Evolutionary conservation across 306 rosid species (phyloP).

Genomic region (Vigna hirtella): DNA sequence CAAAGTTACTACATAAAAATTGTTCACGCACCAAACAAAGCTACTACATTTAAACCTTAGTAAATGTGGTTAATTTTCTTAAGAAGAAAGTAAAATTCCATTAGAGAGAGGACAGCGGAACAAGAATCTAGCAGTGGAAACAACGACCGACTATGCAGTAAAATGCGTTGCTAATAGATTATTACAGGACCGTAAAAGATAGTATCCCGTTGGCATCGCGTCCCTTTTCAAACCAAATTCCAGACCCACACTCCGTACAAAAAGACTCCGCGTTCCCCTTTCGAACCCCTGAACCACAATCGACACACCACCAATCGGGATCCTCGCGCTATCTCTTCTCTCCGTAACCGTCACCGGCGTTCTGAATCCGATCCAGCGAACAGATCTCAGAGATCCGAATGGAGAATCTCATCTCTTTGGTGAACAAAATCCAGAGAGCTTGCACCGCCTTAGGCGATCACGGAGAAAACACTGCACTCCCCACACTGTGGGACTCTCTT

Average conservation of each 20-base stretch:
- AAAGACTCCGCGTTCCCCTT: conserved; percentile 24
- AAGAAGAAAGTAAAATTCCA: not conserved
- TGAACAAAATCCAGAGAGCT: conserved; percentile 96
- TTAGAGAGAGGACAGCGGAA: not conserved
- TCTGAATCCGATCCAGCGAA: conserved; percentile 10
- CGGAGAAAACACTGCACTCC: conserved; percentile 88
- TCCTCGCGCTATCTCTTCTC: not conserved
- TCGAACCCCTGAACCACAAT: conserved; percentile 24
- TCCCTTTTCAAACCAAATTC: conserved; percentile 43
- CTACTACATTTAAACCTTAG: too few relatives aligned
- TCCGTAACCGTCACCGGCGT: conserved; percentile 40
- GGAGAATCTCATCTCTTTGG: conserved; percentile 86
- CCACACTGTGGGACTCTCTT: conserved; percentile 94
- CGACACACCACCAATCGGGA: conserved; percentile 37
- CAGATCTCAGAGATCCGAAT: conserved; percentile 49
- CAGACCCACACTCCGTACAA: conserved; percentile 17
- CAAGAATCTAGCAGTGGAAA: conserved; percentile 31
- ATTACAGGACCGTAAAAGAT: not conserved
- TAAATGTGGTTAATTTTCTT: not conserved
- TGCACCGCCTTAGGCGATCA: conserved; percentile 97
- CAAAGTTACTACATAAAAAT: too few relatives aligned
- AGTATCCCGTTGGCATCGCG: conserved; percentile 30
- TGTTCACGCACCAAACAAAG: too few relatives aligned
- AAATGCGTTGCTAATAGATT: not conserved
- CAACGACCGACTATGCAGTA: not conserved